A percentile compares a stretch with the other conserved stretches of the same genome.
Evolutionary conservation across 78 protist species (phyloP).

Genomic region (Planoprotostelium fungivorum): DNA sequence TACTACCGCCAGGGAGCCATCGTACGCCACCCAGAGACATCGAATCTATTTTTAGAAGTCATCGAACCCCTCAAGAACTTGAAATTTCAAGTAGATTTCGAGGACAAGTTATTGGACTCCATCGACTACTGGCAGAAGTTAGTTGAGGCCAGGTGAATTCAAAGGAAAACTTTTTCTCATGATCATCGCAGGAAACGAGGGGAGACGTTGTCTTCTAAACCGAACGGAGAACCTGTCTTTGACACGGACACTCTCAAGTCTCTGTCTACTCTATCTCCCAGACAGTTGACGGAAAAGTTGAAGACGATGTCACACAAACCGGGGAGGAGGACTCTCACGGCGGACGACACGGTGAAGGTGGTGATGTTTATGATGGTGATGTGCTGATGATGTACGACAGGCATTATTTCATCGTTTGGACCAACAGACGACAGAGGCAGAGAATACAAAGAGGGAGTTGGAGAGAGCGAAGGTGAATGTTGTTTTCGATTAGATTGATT

Average conservation of each 20-base stretch:
- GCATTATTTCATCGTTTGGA: not conserved
- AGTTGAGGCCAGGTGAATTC: not conserved
- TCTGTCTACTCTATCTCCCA: not conserved
- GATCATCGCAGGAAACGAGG: not conserved
- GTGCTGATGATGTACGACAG: not conserved
- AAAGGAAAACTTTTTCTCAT: not conserved
- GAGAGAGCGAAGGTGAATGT: not conserved
- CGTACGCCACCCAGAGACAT: not conserved
- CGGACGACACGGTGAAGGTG: not conserved
- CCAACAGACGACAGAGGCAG: not conserved
- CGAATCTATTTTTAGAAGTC: not conserved
- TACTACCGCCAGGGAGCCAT: not conserved
- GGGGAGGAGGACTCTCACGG: not conserved
- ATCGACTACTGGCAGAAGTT: not conserved
- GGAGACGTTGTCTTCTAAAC: not conserved
- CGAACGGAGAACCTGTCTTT: not conserved
- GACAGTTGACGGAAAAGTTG: not conserved
- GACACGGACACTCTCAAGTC: not conserved
- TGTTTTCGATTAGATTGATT: no score
- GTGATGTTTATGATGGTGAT: not conserved
- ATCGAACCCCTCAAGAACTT: not conserved
- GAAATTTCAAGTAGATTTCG: not conserved
- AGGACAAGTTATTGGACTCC: not conserved
- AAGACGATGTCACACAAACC: not conserved
- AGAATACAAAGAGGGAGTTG: not conserved